These are phyloP conservation scores for Candida parachauliodes DNA, from an alignment of 805 yeast genomes.

Conservation along the genomic window DNA sequence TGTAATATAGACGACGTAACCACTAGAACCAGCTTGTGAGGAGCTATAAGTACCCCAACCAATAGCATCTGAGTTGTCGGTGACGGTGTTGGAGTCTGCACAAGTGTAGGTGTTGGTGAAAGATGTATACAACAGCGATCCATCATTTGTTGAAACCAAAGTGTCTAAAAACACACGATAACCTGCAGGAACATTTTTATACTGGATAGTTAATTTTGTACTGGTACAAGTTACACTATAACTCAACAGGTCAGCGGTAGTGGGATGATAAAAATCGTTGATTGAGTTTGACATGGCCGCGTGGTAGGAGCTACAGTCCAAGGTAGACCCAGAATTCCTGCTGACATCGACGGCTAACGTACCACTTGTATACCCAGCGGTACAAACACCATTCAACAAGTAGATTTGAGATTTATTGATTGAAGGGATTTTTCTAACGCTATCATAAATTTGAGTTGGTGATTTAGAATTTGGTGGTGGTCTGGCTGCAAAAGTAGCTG, in stretches of 20 bases:
- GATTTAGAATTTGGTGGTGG: background rate
- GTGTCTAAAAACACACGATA: slow-evolving; percentile 17
- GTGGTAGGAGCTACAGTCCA: slow-evolving; percentile 16
- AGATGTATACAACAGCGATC: background rate
- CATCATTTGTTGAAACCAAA: slow-evolving; percentile 1
- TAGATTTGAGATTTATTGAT: slow-evolving; percentile 11
- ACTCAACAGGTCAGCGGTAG: slow-evolving; percentile 2
- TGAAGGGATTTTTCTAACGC: slow-evolving; percentile 12
- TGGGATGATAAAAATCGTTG: slow-evolving; percentile 19
- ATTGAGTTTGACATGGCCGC: slow-evolving; percentile 15
- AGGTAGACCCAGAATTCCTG: background rate
- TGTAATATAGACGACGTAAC: slow-evolving; percentile 13
- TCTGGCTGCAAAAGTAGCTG: slow-evolving; percentile 10
- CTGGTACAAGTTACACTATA: slow-evolving; percentile 12
- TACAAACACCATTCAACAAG: slow-evolving; percentile 15
- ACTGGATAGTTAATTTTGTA: slow-evolving; percentile 7
- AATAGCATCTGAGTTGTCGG: slow-evolving; percentile 12
- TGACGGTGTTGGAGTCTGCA: slow-evolving; percentile 8
- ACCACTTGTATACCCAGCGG: slow-evolving; percentile 20
- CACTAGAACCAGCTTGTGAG: slow-evolving; percentile 12
- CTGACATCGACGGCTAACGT: slow-evolving; percentile 15
- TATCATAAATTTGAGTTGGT: background rate
- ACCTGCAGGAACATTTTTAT: slow-evolving; percentile 21
- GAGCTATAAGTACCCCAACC: slow-evolving; percentile 11
- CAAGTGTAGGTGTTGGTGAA: slow-evolving; percentile 13